phyloP scores from a whole-genome alignment of 176 grass and related monocot species.

The Rhynchospora breviuscula region DNA sequence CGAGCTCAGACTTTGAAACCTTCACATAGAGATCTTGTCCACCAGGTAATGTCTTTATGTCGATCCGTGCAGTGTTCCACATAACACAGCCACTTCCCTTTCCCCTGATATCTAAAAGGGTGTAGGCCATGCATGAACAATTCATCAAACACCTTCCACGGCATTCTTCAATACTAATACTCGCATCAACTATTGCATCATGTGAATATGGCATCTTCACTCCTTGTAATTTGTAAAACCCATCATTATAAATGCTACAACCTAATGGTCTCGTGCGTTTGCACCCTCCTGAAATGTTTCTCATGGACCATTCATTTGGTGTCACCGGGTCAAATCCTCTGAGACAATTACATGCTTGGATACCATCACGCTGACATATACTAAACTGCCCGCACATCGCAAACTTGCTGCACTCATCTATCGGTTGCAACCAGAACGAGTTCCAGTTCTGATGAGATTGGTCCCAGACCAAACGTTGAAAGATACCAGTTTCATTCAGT shows the following conservation, averaged over 20 bases:
- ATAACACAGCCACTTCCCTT: constrained; percentile 40
- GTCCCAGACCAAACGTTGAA: constrained; percentile 42
- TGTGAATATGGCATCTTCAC: constrained; percentile 46
- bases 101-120: constrained; percentile 22
- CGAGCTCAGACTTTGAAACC: constrained; percentile 23
- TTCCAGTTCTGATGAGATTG: background rate
- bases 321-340: constrained; percentile 9
- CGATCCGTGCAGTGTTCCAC: constrained; percentile 39
- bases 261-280: background rate
- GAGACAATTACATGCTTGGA: constrained; percentile 28
- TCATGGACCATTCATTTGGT: constrained; percentile 32
- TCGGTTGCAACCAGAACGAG: constrained; percentile 25
- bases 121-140: constrained; percentile 19
- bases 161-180: background rate
- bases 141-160: background rate
- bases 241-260: background rate
- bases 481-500: constrained; percentile 29
- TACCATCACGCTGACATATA: constrained; percentile 24
- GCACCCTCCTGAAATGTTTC: constrained; percentile 45
- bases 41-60: constrained; percentile 5
- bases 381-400: constrained; percentile 40
- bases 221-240: constrained; percentile 27
- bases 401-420: constrained; percentile 38
- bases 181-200: background rate
- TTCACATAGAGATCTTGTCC: constrained; percentile 43